Conservation (phyloP, 495 filamentous ascomycete species). For the Sordaria brevicollis region DNA sequence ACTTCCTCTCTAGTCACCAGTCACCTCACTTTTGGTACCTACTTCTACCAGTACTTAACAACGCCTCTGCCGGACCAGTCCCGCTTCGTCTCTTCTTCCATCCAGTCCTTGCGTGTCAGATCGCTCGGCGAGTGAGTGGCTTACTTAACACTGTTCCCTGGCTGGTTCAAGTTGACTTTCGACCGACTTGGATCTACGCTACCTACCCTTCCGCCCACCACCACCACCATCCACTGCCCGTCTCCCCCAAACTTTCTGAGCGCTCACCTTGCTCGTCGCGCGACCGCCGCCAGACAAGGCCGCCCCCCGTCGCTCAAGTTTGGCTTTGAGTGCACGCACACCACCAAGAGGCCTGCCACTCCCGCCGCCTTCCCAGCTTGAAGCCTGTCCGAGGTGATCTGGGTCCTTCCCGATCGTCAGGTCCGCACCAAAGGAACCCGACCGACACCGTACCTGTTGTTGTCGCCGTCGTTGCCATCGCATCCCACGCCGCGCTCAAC, state of each 20-base stretch:
- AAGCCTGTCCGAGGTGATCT: background rate
- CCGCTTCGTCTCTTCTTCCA: background rate
- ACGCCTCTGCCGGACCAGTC: background rate
- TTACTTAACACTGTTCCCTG: background rate
- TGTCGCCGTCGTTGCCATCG: constrained; percentile 7
- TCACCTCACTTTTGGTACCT: background rate
- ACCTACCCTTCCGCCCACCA: background rate
- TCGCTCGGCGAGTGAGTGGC: background rate
- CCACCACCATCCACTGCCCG: background rate
- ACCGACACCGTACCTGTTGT: background rate
- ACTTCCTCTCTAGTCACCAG: background rate
- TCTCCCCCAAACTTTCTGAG: background rate
- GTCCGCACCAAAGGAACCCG: background rate
- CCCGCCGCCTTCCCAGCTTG: background rate
- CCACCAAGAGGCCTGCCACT: background rate
- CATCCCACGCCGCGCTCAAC: background rate
- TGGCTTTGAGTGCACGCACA: background rate
- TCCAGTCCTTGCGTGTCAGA: background rate
- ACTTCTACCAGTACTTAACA: background rate
- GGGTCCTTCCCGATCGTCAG: background rate
- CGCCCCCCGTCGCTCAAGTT: background rate
- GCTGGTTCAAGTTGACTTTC: background rate
- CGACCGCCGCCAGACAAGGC: background rate
- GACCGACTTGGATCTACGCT: background rate
- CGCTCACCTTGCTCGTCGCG: background rate